A percentile compares a stretch with the other conserved stretches of the same genome.
These are phyloP conservation scores for Diaporthe amygdali DNA, from an alignment of 2,329 filamentous ascomycete genomes.

Conservation along the genomic window DNA sequence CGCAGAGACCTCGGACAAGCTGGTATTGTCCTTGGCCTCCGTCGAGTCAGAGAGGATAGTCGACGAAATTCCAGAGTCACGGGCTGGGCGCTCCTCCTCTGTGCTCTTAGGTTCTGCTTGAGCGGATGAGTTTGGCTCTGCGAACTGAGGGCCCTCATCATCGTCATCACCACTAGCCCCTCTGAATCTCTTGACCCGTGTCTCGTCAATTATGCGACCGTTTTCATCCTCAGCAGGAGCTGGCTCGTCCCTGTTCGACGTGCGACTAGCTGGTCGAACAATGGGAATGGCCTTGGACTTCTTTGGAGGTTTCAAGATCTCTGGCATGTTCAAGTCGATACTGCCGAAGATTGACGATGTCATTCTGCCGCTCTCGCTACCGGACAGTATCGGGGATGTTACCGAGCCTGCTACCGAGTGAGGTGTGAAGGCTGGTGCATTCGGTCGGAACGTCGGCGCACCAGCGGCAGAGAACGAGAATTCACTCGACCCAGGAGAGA, in stretches of 20 bases:
- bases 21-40: constrained; percentile 59
- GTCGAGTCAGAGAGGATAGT: constrained; percentile 57
- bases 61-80: constrained; percentile 60
- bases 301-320: constrained; percentile 69
- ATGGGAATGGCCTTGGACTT: constrained; percentile 87
- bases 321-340: constrained; percentile 66
- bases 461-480: constrained; percentile 70
- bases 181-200: constrained; percentile 77
- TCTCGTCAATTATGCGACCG: constrained; percentile 68
- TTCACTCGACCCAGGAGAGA: constrained; percentile 69
- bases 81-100: constrained; percentile 35
- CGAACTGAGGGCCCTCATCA: constrained; percentile 76
- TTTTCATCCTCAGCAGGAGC: constrained; percentile 57
- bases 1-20: constrained; percentile 57
- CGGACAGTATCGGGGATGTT: constrained; percentile 49
- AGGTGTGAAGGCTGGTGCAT: constrained; percentile 79
- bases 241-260: constrained; percentile 33
- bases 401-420: constrained; percentile 52
- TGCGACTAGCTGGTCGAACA: constrained; percentile 64
- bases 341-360: constrained; percentile 69
- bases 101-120: constrained; percentile 30
- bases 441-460: constrained; percentile 71
- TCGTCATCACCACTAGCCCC: constrained; percentile 70
- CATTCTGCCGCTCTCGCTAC: constrained; percentile 47
- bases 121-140: constrained; percentile 50